Base-by-base conservation (phyloP, 352 stramenopile species). In the Sclerospora graminicola region DNA sequence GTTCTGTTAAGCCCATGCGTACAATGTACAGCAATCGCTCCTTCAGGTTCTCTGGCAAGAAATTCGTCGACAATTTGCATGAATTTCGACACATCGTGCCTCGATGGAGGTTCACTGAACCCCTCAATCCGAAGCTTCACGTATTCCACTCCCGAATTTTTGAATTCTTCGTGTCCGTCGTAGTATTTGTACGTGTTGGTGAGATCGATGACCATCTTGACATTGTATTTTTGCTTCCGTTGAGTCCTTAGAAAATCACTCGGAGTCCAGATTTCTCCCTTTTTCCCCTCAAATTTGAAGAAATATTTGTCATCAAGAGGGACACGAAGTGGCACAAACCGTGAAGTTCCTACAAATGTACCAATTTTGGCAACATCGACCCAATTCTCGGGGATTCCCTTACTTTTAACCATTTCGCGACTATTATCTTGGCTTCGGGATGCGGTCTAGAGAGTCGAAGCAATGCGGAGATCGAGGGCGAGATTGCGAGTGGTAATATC, bases 111-210 rank as follows among this genome's bases (percentile, higher is more conserved):
- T 1, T 49, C 62, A 15, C 65, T 61, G 36, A 89, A 89, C 7
- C 79, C 79, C 44, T 89, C 76, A 30, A 91, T 85, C 26, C 48
- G 54, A n/a, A 86, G 63, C 44, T 91, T 91, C 16, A 79, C 65
- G 47, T 91, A 91, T 45, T 80, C 43, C 21, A 89, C 55, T 2
- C 32, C 43, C 3, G 63, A 64, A 20, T 64, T 45, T 6, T 57
- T 39, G 32, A 91, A 84, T 40, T 67, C 73, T 2, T 43, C 28
- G 1, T 48, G 52, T 8, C 79, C 79, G 37, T 84, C 53, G 60
- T 91, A 91, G 51, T 91, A 91, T 48, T 88, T 87, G 50, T 66
- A 74, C 13, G 79, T 91, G 43, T 91, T 91, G 11, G 79, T 91
- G 26, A 91, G 61, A 38, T 91, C 79, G 19, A 91, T 75, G 26